Base-by-base conservation (phyloP, 2,329 filamentous ascomycete genomes). In the Ceratocystis diversiconidia region DNA sequence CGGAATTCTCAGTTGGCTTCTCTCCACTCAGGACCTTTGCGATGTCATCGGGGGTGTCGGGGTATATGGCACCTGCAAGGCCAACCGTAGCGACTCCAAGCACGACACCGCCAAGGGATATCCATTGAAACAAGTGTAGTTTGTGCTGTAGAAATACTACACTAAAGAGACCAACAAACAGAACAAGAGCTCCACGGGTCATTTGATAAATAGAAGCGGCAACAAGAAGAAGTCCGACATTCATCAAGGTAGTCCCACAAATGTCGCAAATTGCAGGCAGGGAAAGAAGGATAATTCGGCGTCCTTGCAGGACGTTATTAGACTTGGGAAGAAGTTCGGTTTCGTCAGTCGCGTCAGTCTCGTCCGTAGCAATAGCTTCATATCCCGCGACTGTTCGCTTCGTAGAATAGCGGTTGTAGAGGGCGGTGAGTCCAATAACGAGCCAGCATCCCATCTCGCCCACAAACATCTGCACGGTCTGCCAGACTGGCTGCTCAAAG, bases 181-280 rank as follows among this genome's bases (percentile, higher is more conserved):
- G 81, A 2, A 99, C 92, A 52, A 99, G 80, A 0, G 94, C 94
- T 7, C 94, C 94, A 67, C 94, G 82, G 1, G 92, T 97, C 94
- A 99, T 99, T 77, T 99, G 94, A 76, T 96, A 99, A 72, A 99
- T 96, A 68, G 90, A 95, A 1, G 94, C 90, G 12, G 90, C 94
- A 28, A 97, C 92, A 73, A 97, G 92, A 61, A 97, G 81, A 70
- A 99, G 80, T 2, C 94, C 94, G 3, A 90, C 89, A 73, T 99
- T 99, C 92, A 99, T 97, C 65, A 97, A 82, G 3, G 94, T 99
- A 3, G 94, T 99, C 61, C 90, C 94, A 28, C 89, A 85, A 69
- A 97, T 96, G 74, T 99, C 94, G 76, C 92, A 96, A 72, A 91
- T 87, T 52, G 94, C 89, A 1, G 94, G 94, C 10, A 95, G 78